Base-by-base conservation (phyloP, 2,329 filamentous ascomycete species). In the Clarireedia paspali region DNA sequence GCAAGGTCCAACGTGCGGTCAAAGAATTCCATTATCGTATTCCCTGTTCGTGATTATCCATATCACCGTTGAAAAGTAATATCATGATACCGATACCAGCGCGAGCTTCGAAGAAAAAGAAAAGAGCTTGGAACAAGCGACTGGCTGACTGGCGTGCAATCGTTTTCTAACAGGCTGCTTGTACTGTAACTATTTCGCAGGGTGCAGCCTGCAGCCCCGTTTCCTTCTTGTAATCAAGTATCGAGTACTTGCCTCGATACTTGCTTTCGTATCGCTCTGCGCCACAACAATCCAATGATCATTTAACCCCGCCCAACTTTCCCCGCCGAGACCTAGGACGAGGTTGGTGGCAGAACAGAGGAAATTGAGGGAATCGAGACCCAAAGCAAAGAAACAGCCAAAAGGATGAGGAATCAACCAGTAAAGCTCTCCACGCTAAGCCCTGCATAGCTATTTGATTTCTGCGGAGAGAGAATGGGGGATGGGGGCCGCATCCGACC, bases 21-120 rank as follows among this genome's bases (percentile, higher is more conserved):
- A 55, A 55, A 55, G 27, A 55, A 50, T 55, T 55, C 53, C 53
- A 50, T 38, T 26, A 34, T 54, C 26, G 30, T 50, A 50, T 27
- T 23, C 46, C 38, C 30, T 44, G 24, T 50, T n/a, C 30, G 36
- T 20, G 50, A 27, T 34, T 36, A 14, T 44, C 46, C 46, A 55
- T 40, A 34, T 48, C 26, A 50, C 50, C 3, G 30, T 7, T 7
- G 17, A 14, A 17, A 9, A 50, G 44, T 27, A 26, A 5, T 55
- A 55, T 50, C 39, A 55, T 55, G 26, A 34, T 55, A 55, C 30
- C 30, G 26, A 34, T 55, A 55, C 30, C 30, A 9, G 10, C 3
- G 30, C 10, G 30, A 34, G 30, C 30, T 34, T 34, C 10, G 3
- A 34, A 34, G 20, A 20, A 20, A 20, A 3, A 20, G 20, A 20